A percentile compares a stretch with the other conserved stretches of the same genome.
Conservation (phyloP, 441 rosid species). For the Rhodomyrtus psidioides region DNA sequence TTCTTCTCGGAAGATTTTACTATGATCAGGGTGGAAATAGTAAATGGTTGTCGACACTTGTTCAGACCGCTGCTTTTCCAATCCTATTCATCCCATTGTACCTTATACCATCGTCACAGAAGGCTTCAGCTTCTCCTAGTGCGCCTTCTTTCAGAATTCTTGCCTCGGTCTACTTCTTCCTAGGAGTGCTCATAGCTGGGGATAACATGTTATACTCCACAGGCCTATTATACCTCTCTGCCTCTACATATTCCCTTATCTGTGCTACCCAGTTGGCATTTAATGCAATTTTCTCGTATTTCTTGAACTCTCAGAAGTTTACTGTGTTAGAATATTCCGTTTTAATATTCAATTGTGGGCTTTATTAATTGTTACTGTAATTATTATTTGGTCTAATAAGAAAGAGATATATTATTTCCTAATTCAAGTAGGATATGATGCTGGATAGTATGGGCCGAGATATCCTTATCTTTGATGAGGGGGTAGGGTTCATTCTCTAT, state of each 20-base stretch:
- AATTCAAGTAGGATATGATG: too few relatives aligned
- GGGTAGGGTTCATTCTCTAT: too few relatives aligned
- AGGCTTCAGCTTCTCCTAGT: slow-evolving; percentile 22
- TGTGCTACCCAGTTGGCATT: slow-evolving; percentile 82
- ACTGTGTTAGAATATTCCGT: too few relatives aligned
- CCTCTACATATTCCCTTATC: slow-evolving; percentile 85
- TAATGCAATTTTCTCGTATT: slow-evolving; percentile 73
- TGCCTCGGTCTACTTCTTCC: slow-evolving; percentile 43
- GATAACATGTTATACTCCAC: slow-evolving; percentile 72
- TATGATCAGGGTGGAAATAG: slow-evolving; percentile 87
- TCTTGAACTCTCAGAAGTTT: slow-evolving; percentile 81
- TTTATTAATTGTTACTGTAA: too few relatives aligned
- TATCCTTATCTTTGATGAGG: too few relatives aligned
- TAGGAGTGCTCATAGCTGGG: slow-evolving; percentile 64
- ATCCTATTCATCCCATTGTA: slow-evolving; percentile 53
- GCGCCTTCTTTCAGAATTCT: slow-evolving; percentile 33
- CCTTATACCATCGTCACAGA: slow-evolving; percentile 32
- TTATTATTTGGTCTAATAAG: too few relatives aligned
- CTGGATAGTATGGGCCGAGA: too few relatives aligned
- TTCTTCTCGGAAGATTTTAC: slow-evolving; percentile 78
- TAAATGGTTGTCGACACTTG: slow-evolving; percentile 84
- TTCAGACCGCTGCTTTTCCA: slow-evolving; percentile 82
- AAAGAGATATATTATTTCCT: too few relatives aligned
- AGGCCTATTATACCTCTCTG: slow-evolving; percentile 87
- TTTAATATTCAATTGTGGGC: too few relatives aligned